Base-by-base conservation (phyloP, 805 yeast species). In the Wickerhamiella sorbophila region DNA sequence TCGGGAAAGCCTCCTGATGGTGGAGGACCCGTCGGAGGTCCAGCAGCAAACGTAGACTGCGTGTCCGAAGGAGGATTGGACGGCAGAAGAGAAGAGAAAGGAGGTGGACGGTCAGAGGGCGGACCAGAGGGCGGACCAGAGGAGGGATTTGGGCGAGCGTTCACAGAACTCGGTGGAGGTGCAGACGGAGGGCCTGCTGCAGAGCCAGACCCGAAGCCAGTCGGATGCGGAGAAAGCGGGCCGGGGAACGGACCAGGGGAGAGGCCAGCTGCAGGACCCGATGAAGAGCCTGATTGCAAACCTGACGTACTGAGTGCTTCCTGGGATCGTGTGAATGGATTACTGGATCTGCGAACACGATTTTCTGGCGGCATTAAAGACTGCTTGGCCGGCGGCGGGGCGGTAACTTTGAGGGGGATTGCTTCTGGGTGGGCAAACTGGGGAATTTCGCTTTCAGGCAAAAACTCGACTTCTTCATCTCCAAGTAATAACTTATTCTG, bases 371-470 rank as follows among this genome's bases (percentile, higher is more conserved):
- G 33, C 15, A 22, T 19, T 5, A 18, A 27, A 16, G 38, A 14
- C 5, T 16, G 5, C 21, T 34, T 9, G 5, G 39, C 24, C 14
- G 8, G 22, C 4, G 27, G 35, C 5, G 21, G 34, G 9, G 22
- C 26, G 17, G 20, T 27, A 14, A 31, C 12, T 17, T 27, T 15
- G 14, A 20, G 15, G 16, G 6, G 15, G 4, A 33, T 5, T 5
- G 39, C 24, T 16, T 19, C 33, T 22, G 16, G 9, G 17, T 33
- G 27, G 3, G 29, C 6, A 20, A 36, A 14, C 12, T 32, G 60
- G 45, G 85, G 75, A 53, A 79, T 69, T 45, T 85, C 95, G 20
- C 70, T 60, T 49, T 85, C 95, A 14, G 73, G 64, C 45, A 88
- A 64, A 52, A 88, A 88, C 21, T 68, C 69, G 0, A 93, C 74